Conservation (phyloP, 2,329 filamentous ascomycete species). For the Sclerotinia minor region DNA sequence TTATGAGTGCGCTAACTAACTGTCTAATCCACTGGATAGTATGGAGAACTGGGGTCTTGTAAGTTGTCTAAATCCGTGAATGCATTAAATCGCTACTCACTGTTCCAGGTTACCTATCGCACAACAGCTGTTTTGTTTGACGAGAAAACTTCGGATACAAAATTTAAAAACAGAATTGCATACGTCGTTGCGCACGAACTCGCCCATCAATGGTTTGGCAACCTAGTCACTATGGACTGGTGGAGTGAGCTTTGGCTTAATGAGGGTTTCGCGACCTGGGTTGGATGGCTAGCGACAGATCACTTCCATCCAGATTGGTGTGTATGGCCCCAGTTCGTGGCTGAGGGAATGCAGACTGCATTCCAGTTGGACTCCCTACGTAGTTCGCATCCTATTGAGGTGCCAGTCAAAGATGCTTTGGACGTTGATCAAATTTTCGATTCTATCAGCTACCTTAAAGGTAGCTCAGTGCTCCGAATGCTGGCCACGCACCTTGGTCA, state of each 20-base stretch:
- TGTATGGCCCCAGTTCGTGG: constrained; percentile 96
- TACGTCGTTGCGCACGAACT: constrained; percentile 99
- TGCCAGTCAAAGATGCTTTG: constrained; percentile 87
- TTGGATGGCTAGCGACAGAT: constrained; percentile 77
- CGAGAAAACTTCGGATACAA: constrained; percentile 83
- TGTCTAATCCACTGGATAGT: constrained; percentile 19
- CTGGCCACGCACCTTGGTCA: constrained; percentile 85
- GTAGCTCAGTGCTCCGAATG: constrained; percentile 96
- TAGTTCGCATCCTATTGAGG: constrained; percentile 93
- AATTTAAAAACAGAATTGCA: constrained; percentile 89
- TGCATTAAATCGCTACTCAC: constrained; percentile 1
- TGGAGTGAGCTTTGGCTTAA: constrained; percentile 94
- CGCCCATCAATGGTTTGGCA: constrained; percentile 95
- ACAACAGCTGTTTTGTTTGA: constrained; percentile 97
- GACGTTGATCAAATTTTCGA: constrained; percentile 99
- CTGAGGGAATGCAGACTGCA: constrained; percentile 89
- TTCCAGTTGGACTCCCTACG: constrained; percentile 88
- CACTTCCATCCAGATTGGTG: constrained; percentile 96
- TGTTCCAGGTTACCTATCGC: constrained; percentile 73
- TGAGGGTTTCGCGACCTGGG: constrained; percentile 97
- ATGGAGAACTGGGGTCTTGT: constrained; percentile 84
- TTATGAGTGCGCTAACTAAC: constrained; percentile 7
- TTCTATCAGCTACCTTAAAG: constrained; percentile 93
- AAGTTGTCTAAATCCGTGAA: constrained; percentile 62
- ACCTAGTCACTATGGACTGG: constrained; percentile 96